These are phyloP conservation scores for Flaveria trinervia DNA, from an alignment of 129 eudicot species.

Conservation along the genomic window DNA sequence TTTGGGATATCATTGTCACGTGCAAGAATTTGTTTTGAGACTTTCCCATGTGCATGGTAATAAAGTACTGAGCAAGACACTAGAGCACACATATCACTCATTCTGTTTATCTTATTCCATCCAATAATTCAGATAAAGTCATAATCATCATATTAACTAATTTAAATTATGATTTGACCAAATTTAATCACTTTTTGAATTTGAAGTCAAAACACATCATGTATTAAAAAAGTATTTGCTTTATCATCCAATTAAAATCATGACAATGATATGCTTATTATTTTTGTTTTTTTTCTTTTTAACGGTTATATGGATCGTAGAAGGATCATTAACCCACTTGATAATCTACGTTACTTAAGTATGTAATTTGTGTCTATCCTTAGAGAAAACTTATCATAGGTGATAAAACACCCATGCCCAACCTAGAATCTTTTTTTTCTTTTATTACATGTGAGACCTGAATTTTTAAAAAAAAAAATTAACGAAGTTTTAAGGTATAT, in stretches of 20 bases:
- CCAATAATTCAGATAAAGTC: not conserved
- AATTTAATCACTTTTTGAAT: slow-evolving; percentile 15
- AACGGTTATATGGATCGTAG: too few species aligned
- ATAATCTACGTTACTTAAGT: too few species aligned
- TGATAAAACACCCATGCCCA: too few species aligned
- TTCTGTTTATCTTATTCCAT: slow-evolving; percentile 27
- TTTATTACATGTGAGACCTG: too few species aligned
- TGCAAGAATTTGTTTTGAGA: slow-evolving; percentile 13
- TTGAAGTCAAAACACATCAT: slow-evolving; percentile 18
- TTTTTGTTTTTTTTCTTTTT: too few species aligned
- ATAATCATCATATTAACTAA: slow-evolving; percentile 18
- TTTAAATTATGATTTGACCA: slow-evolving; percentile 19
- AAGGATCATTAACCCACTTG: too few species aligned
- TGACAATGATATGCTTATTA: not conserved
- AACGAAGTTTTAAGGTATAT: too few species aligned
- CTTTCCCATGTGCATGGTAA: slow-evolving; percentile 21
- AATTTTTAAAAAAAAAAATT: too few species aligned
- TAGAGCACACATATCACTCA: slow-evolving; percentile 35
- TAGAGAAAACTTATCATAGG: too few species aligned
- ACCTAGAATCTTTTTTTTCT: too few species aligned
- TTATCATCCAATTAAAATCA: slow-evolving; percentile 15
- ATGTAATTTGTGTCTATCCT: too few species aligned
- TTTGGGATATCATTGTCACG: slow-evolving; percentile 17
- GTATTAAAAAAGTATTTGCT: not conserved
- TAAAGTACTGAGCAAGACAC: slow-evolving; percentile 28